These are phyloP conservation scores for Claviceps quebecensis DNA, from an alignment of 2,329 filamentous ascomycete species.

Conservation along the genomic window DNA sequence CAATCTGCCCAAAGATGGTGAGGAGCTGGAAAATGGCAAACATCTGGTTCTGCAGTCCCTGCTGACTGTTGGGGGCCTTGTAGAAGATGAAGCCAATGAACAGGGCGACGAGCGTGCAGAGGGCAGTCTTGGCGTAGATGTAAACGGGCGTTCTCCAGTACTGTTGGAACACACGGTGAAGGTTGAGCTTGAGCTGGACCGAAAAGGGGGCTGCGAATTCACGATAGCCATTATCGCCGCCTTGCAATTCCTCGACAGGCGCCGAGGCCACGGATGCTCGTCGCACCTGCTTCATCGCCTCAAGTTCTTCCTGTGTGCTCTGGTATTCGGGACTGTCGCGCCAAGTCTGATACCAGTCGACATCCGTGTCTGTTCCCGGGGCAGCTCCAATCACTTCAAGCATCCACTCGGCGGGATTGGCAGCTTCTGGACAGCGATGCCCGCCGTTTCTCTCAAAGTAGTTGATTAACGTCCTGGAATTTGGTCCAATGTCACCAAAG, in stretches of 20 bases:
- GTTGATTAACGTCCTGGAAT: conserved; percentile 50
- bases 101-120: conserved; percentile 51
- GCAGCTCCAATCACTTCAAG: conserved; percentile 47
- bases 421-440: conserved; percentile 46
- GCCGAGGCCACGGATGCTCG: conserved; percentile 13
- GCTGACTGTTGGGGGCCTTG: conserved; percentile 54
- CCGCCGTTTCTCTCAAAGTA: conserved; percentile 69
- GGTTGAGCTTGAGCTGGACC: conserved; percentile 53
- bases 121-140: conserved; percentile 67
- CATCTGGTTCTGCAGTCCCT: conserved; percentile 75
- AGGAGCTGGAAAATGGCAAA: conserved; percentile 76
- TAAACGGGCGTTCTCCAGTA: conserved; percentile 86
- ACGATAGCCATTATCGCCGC: conserved; percentile 33
- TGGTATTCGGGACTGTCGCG: conserved; percentile 41
- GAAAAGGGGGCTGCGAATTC: conserved; percentile 71
- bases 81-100: conserved; percentile 78
- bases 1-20: conserved; percentile 67
- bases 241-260: background rate
- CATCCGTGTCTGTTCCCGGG: conserved; percentile 46
- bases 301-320: conserved; percentile 41
- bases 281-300: conserved; percentile 38
- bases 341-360: conserved; percentile 54
- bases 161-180: conserved; percentile 68
- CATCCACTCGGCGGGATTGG: conserved; percentile 80
- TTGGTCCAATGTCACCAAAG: conserved; percentile 64